Percentiles rank a stretch among this genome's conserved stretches.
phyloP scores from a whole-genome alignment of 164 flowering plant genomes.

The Protea cynaroides region DNA sequence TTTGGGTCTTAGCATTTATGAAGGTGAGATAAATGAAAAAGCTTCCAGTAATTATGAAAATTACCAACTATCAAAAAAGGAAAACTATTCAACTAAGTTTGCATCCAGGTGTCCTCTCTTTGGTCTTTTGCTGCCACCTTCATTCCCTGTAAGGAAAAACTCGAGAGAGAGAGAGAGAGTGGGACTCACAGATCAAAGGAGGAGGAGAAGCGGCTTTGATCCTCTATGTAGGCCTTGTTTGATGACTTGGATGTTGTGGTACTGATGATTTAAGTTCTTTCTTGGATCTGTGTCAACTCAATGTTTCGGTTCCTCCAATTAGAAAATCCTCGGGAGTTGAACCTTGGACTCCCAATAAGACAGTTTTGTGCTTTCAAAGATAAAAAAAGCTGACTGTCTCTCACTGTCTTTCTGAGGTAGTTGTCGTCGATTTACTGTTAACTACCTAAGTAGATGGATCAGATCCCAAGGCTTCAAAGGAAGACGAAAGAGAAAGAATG shows the following conservation, averaged over 20 bases:
- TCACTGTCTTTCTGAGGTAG: too few relatives aligned
- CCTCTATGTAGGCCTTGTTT: background rate
- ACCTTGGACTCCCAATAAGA: constrained; percentile 9
- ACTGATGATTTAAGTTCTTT: constrained; percentile 3
- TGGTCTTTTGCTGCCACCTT: background rate
- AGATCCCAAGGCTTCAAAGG: constrained; percentile 33
- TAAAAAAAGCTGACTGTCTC: constrained; percentile 5
- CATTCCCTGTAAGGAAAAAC: background rate
- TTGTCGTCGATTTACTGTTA: too few relatives aligned
- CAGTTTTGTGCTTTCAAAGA: background rate
- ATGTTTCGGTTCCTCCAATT: constrained; percentile 6
- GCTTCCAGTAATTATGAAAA: constrained; percentile 1
- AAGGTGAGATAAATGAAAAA: background rate
- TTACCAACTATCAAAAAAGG: background rate
- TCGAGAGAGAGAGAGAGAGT: background rate
- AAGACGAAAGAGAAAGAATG: too few relatives aligned
- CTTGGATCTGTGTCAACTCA: constrained; percentile 16
- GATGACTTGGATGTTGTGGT: background rate
- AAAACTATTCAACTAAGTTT: constrained; percentile 3
- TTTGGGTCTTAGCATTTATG: background rate
- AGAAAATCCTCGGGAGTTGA: constrained; percentile 43
- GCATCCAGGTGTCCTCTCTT: background rate
- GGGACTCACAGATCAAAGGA: constrained; percentile 12
- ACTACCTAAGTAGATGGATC: constrained; percentile 15
- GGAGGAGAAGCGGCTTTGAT: background rate